phyloP scores from a whole-genome alignment of 192 early-diverging fungal species.

The Borealophlyctis nickersoniae region DNA sequence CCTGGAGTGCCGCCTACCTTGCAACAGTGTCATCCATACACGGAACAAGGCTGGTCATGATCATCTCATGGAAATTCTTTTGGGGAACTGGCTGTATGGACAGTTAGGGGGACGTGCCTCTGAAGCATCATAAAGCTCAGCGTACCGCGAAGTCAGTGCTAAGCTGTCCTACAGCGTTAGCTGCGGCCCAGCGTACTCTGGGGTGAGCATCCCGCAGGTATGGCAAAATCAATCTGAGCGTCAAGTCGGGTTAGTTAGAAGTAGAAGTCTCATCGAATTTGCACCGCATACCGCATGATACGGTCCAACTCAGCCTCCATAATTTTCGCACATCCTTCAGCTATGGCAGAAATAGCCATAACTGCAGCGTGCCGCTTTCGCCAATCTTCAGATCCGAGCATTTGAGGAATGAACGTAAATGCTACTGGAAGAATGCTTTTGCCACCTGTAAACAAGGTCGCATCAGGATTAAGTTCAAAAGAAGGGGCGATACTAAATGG shows the following conservation, averaged over 20 bases:
- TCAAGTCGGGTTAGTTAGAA: no score
- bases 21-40: conserved; percentile 87
- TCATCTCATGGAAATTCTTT: conserved; percentile 31
- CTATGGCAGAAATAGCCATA: conserved; percentile 93
- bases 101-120: neutral
- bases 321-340: conserved; percentile 92
- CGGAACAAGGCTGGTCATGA: conserved; percentile 74
- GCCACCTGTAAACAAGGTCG: conserved; percentile 54
- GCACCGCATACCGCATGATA: no score
- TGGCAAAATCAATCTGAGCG: conserved; percentile 74
- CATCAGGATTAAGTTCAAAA: neutral
- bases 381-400: conserved; percentile 86
- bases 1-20: conserved; percentile 55
- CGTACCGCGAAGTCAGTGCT: conserved; percentile 85
- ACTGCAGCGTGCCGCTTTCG: conserved; percentile 86
- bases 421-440: conserved; percentile 83
- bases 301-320: conserved; percentile 87
- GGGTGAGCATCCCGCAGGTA: conserved; percentile 85
- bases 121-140: neutral
- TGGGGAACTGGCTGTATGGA: conserved; percentile 32
- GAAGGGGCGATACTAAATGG: conserved; percentile 14
- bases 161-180: conserved; percentile 97
- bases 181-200: conserved; percentile 93
- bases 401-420: conserved; percentile 84
- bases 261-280: no score